Conservation (phyloP, 2,329 filamentous ascomycete species). For the Elsinoe ampelina region DNA sequence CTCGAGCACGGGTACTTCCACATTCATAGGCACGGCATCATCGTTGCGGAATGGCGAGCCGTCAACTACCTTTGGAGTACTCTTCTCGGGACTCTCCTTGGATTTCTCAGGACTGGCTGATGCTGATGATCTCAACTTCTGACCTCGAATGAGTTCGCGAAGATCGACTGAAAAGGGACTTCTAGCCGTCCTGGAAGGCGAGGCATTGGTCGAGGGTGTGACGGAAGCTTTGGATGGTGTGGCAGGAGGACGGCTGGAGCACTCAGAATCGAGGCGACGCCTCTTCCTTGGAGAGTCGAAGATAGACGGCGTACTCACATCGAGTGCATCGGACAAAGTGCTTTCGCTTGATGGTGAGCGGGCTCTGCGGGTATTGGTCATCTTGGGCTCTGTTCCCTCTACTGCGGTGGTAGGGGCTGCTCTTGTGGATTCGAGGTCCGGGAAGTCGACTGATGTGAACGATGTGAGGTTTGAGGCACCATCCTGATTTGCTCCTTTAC, state of each 20-base stretch:
- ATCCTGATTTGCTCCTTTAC: too few species aligned
- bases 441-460: neutral
- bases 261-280: neutral
- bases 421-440: neutral
- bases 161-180: neutral
- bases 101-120: neutral
- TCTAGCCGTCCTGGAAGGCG: neutral
- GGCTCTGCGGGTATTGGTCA: neutral
- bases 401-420: neutral
- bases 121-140: neutral
- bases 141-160: neutral
- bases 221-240: neutral
- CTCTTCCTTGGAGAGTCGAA: neutral
- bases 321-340: conserved; percentile 1
- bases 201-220: neutral
- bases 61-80: neutral
- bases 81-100: neutral
- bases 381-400: neutral
- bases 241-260: neutral
- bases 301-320: neutral
- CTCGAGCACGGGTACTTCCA: neutral
- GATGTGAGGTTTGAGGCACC: neutral
- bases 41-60: neutral
- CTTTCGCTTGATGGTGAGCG: neutral
- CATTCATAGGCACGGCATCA: neutral